These are phyloP conservation scores for Elaeis oleifera DNA, from an alignment of 202 grass and related monocot species.

Conservation along the genomic window DNA sequence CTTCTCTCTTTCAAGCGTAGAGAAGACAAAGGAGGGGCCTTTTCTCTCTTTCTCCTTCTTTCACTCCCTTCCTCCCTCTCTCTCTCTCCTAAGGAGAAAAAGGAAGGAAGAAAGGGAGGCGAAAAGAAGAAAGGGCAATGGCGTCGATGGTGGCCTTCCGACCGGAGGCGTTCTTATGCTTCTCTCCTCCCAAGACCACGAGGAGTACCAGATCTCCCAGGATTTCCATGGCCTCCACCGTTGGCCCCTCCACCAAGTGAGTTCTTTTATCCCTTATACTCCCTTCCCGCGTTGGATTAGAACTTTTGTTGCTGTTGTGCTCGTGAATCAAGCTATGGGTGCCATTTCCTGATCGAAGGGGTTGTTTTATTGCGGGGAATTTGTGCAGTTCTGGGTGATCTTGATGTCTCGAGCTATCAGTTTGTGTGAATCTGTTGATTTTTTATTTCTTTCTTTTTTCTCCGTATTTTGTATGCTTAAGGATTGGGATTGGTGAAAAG, in stretches of 20 bases:
- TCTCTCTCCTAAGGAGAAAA: neutral
- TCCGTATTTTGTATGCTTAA: too few species aligned
- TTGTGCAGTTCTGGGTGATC: too few species aligned
- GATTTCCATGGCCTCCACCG: conserved; percentile 30
- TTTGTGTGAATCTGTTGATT: too few species aligned
- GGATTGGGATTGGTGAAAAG: too few species aligned
- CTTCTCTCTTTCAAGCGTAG: neutral
- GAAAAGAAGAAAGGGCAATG: conserved; percentile 7
- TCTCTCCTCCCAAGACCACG: conserved; percentile 12
- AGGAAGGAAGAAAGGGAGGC: neutral
- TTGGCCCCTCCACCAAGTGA: conserved; percentile 23
- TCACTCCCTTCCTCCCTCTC: conserved; percentile 15
- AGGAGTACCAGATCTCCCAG: conserved; percentile 14
- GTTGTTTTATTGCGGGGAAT: too few species aligned
- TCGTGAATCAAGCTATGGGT: too few species aligned
- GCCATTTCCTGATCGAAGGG: too few species aligned
- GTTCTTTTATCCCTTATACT: neutral
- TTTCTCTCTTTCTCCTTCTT: neutral
- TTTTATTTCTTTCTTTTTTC: too few species aligned
- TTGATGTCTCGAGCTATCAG: too few species aligned
- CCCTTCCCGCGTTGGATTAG: neutral
- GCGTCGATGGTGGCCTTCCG: conserved; percentile 23
- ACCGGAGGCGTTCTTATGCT: conserved; percentile 22
- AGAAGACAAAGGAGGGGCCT: neutral
- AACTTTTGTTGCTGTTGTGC: neutral